Base-by-base conservation (phyloP, 2,329 filamentous ascomycete species). In the Fusarium burgessii region DNA sequence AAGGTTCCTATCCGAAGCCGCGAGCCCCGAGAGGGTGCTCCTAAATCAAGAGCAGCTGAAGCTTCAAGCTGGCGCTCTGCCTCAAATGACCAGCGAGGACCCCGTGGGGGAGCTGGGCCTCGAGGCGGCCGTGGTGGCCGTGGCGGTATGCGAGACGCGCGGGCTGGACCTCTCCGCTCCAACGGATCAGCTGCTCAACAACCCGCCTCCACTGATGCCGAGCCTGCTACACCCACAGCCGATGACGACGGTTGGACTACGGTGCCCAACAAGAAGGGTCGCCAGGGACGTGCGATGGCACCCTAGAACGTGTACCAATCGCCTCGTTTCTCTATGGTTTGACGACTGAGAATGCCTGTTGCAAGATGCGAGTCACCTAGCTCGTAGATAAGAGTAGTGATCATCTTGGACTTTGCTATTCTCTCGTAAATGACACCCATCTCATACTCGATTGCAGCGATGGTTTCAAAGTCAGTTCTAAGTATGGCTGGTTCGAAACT, bases 191-290 rank as follows among this genome's bases (percentile, higher is more conserved):
- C 83, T 64, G 76, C 77, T 51, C 79, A 80, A 74, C 81, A 81
- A 70, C 76, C 78, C 68, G 74, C 78, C 15, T 76, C 78, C 45
- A 75, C 71, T 33, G 78, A 73, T 40, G 78, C 71, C 33, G 79
- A 75, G 40, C 78, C 73, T 40, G 73, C 81, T 38, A 80, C 82
- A 54, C 79, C 82, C 41, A 79, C 83, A 52, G 86, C 88, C 49
- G 88, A 89, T 40, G 89, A 77, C 6, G 75, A 91, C 77, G 89
- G 89, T 72, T 91, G 89, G 89, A 90, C 88, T 69, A 91, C 87
- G 29, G 89, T 81, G 64, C 74, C 79, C 35, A 79, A 81, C 38
- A 79, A 81, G 73, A 81, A 81, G 77, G 79, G 79, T 56, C 80
- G 80, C 55, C 76, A 74, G 72, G 80, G 80, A 70, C 79, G 80